Conservation (phyloP, 257 asterid genomes). For the Nicotiana obtusifolia region DNA sequence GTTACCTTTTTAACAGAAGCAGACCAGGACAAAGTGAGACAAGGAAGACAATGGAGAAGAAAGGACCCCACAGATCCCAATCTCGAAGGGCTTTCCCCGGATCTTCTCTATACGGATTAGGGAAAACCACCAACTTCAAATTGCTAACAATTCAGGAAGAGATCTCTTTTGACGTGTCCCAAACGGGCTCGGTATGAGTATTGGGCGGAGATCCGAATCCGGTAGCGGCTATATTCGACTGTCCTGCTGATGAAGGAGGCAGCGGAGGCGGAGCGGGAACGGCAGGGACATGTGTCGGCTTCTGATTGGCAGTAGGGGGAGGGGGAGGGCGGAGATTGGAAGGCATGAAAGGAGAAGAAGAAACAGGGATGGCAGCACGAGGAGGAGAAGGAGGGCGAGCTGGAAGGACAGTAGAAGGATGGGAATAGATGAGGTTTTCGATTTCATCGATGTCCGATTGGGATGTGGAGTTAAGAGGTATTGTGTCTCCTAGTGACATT, state of each 20-base stretch:
- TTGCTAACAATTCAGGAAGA: conserved; percentile 73
- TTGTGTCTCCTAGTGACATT: conserved; percentile 70
- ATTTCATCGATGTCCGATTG: conserved; percentile 98
- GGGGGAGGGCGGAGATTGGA: conserved; percentile 44
- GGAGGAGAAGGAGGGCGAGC: conserved; percentile 78
- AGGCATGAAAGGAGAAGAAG: conserved; percentile 46
- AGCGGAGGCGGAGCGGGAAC: conserved; percentile 21
- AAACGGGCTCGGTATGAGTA: conserved; percentile 92
- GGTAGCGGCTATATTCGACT: conserved; percentile 21
- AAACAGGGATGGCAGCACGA: conserved; percentile 68
- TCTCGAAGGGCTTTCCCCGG: conserved; percentile 97
- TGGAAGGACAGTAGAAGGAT: conserved; percentile 62
- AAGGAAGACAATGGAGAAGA: conserved; percentile 91
- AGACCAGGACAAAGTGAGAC: conserved; percentile 93
- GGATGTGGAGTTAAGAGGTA: conserved; percentile 72
- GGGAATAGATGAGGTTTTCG: conserved; percentile 78
- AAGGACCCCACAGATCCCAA: conserved; percentile 98
- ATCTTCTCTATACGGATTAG: conserved; percentile 89
- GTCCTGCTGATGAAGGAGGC: conserved; percentile 28
- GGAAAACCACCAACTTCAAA: conserved; percentile 89
- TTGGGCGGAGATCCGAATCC: conserved; percentile 78
- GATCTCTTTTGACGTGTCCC: conserved; percentile 95
- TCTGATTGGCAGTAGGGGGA: conserved; percentile 19
- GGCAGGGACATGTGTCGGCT: conserved; percentile 25
- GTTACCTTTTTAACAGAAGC: conserved; percentile 85